Evolutionary conservation across 331 rosid species (phyloP).

Genomic region (Pyrus hybrid): DNA sequence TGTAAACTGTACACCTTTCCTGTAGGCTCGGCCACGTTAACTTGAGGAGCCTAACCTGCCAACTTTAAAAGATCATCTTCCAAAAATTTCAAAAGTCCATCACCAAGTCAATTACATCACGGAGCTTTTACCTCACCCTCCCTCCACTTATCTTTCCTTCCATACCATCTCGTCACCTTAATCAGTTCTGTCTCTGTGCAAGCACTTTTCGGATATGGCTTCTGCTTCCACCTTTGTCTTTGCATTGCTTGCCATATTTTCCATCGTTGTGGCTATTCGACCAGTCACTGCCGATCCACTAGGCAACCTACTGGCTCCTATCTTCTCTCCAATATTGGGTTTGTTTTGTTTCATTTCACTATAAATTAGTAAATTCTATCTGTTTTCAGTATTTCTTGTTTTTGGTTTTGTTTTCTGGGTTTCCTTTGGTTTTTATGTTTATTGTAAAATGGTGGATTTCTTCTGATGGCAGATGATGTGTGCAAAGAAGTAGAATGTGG

Average conservation of each 20-base stretch:
- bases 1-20: neutral
- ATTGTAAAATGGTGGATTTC: neutral
- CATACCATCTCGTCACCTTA: neutral
- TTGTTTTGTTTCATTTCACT: constrained; percentile 7
- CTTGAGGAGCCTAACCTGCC: neutral
- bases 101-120: neutral
- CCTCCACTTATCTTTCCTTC: neutral
- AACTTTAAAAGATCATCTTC: neutral
- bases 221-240: constrained; percentile 1
- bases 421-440: neutral
- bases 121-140: neutral
- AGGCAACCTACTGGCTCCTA: constrained; percentile 42
- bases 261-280: constrained; percentile 5
- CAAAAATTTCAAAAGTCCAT: neutral
- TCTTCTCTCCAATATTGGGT: constrained; percentile 65
- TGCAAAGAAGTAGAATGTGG: constrained; percentile 72
- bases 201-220: constrained; percentile 33
- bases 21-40: constrained; percentile 14
- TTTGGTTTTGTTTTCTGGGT: neutral
- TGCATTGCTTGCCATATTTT: constrained; percentile 26
- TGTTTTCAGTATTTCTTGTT: neutral
- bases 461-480: constrained; percentile 40
- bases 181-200: neutral
- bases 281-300: constrained; percentile 26
- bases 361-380: neutral